These are phyloP conservation scores for Panus rudis DNA, from an alignment of 768 basidiomycete species.

Conservation along the genomic window DNA sequence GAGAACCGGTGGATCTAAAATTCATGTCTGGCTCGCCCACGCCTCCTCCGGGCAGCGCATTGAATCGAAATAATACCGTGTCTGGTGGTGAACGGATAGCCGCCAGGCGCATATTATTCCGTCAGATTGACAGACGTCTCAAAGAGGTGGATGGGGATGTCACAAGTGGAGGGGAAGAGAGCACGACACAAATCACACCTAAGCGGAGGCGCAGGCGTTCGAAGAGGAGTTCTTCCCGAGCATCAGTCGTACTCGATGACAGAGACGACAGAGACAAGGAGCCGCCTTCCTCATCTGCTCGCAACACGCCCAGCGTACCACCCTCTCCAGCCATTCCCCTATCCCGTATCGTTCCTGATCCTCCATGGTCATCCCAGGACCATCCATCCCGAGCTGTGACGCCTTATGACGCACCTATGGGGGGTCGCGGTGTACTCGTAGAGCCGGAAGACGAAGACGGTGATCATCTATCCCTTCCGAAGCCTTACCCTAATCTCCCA, in stretches of 20 bases:
- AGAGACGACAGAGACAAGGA: slow-evolving; percentile 34
- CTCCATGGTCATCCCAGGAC: slow-evolving; percentile 13
- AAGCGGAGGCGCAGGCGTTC: slow-evolving; percentile 56
- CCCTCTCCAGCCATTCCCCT: slow-evolving; percentile 37
- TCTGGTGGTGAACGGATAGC: slow-evolving; percentile 74
- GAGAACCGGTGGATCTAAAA: slow-evolving; percentile 54
- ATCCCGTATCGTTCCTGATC: slow-evolving; percentile 19
- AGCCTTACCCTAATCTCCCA: slow-evolving; percentile 33
- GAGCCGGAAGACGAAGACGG: slow-evolving; percentile 61
- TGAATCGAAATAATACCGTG: slow-evolving; percentile 69
- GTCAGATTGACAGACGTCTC: slow-evolving; percentile 48
- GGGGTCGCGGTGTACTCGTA: slow-evolving; percentile 53
- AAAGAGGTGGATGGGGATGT: slow-evolving; percentile 60
- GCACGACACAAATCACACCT: slow-evolving; percentile 33
- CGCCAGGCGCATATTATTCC: slow-evolving; percentile 62
- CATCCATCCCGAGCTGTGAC: slow-evolving; percentile 6
- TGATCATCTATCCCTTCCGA: slow-evolving; percentile 27
- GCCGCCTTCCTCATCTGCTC: slow-evolving; percentile 34
- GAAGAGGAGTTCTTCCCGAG: slow-evolving; percentile 28
- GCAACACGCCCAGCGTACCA: slow-evolving; percentile 55
- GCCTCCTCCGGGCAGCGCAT: slow-evolving; percentile 37
- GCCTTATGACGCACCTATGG: slow-evolving; percentile 30
- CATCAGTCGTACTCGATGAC: slow-evolving; percentile 40
- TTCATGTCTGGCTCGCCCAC: slow-evolving; percentile 40
- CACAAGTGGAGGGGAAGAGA: slow-evolving; percentile 26